Percentiles rank a stretch among this genome's conserved stretches.
Conservation (phyloP, 2,329 filamentous ascomycete genomes). For the Didymella pinodella region DNA sequence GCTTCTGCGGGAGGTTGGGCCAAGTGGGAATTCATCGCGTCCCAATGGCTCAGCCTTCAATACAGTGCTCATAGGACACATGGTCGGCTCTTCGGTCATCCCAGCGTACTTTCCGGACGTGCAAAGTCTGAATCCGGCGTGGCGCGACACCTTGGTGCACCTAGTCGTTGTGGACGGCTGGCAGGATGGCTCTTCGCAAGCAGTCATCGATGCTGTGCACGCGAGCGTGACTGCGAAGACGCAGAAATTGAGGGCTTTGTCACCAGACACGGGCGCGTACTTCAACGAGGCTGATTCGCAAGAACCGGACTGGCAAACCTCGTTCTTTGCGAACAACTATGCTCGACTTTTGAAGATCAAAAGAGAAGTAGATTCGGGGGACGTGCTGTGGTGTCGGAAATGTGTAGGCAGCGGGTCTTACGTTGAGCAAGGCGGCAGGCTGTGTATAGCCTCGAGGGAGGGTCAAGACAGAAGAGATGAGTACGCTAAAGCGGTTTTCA, state of each 20-base stretch:
- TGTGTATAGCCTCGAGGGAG: slow-evolving; percentile 25
- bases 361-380: slow-evolving; percentile 31
- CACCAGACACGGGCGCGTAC: slow-evolving; percentile 38
- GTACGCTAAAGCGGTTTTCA: no score
- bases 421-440: slow-evolving; percentile 26
- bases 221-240: slow-evolving; percentile 30
- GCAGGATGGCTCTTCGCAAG: slow-evolving; percentile 20
- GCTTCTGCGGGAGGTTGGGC: slow-evolving; percentile 18
- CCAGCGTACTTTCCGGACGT: slow-evolving; percentile 27
- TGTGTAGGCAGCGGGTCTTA: slow-evolving; percentile 43
- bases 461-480: neutral
- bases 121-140: slow-evolving; percentile 35
- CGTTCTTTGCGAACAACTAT: slow-evolving; percentile 36
- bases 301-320: slow-evolving; percentile 37
- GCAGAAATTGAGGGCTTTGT: slow-evolving; percentile 25
- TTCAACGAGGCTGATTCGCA: slow-evolving; percentile 41
- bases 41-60: slow-evolving; percentile 12
- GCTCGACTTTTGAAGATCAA: slow-evolving; percentile 29
- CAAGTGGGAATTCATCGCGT: neutral
- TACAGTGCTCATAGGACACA: slow-evolving; percentile 34
- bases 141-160: slow-evolving; percentile 35
- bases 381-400: slow-evolving; percentile 33
- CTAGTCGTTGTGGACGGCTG: slow-evolving; percentile 30
- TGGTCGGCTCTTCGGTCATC: slow-evolving; percentile 27
- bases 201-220: slow-evolving; percentile 27